phyloP scores from a whole-genome alignment of 495 filamentous ascomycete genomes.

The Aspergillus baeticus region DNA sequence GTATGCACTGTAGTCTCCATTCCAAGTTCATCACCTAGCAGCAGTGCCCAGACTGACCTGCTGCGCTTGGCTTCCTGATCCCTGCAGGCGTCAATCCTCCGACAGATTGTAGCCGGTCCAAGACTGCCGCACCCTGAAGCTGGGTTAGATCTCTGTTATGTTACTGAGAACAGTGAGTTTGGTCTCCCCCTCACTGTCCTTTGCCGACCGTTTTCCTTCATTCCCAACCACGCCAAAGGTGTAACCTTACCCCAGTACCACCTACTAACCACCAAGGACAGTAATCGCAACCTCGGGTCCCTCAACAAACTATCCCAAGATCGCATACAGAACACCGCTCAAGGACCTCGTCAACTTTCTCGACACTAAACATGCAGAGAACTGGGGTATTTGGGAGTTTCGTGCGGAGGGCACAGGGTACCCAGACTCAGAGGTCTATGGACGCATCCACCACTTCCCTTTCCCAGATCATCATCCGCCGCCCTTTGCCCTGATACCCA shows the following conservation, averaged over 20 bases:
- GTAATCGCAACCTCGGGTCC: slow-evolving; percentile 82
- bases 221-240: not conserved
- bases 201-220: not conserved
- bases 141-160: slow-evolving; percentile 92
- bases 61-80: slow-evolving; percentile 14
- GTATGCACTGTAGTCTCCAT: slow-evolving; percentile 1
- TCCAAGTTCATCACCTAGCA: not conserved
- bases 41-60: slow-evolving; percentile 22
- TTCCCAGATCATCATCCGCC: slow-evolving; percentile 98
- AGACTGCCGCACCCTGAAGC: slow-evolving; percentile 80
- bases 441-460: slow-evolving; percentile 81
- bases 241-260: not conserved
- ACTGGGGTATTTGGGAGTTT: slow-evolving; percentile 98
- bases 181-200: not conserved
- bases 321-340: slow-evolving; percentile 89
- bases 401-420: slow-evolving; percentile 96
- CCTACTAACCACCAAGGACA: slow-evolving; percentile 11
- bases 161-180: slow-evolving; percentile 67
- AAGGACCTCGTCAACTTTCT: slow-evolving; percentile 82
- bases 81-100: slow-evolving; percentile 61
- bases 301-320: slow-evolving; percentile 79
- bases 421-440: slow-evolving; percentile 82
- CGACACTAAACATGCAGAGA: slow-evolving; percentile 72
- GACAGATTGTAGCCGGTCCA: slow-evolving; percentile 77
- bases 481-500: slow-evolving; percentile 81